Conservation (phyloP, 2,329 filamentous ascomycete genomes). For the Trichoderma guizhouense region DNA sequence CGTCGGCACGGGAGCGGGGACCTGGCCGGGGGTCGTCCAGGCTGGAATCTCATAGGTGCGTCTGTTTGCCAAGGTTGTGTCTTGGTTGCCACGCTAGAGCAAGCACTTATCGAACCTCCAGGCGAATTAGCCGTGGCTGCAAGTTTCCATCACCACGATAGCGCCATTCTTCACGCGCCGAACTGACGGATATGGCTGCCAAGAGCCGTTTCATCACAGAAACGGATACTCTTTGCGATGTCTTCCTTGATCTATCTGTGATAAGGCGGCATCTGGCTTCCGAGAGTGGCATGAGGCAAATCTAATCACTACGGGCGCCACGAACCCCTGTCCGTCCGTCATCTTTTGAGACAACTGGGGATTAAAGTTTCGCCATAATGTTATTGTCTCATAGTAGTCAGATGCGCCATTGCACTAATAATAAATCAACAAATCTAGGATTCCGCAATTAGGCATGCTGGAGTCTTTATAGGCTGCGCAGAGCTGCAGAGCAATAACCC, state of each 20-base stretch:
- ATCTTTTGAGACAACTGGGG: neutral
- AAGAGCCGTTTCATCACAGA: neutral
- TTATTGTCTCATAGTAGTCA: neutral
- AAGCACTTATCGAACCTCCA: constrained; percentile 8
- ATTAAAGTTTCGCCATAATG: neutral
- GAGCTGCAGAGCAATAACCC: neutral
- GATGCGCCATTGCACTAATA: neutral
- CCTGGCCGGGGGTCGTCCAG: neutral
- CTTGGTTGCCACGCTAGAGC: neutral
- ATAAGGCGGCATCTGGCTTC: neutral
- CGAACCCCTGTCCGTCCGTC: neutral
- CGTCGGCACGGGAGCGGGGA: constrained; percentile 8
- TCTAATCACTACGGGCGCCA: neutral
- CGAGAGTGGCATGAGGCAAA: neutral
- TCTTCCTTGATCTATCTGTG: neutral
- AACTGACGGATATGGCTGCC: neutral
- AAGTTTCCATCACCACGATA: neutral
- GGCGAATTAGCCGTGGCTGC: neutral
- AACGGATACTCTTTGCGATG: neutral
- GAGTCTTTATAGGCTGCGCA: neutral
- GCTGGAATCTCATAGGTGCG: neutral
- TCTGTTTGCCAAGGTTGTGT: neutral
- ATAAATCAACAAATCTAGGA: neutral
- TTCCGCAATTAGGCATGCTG: neutral
- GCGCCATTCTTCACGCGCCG: neutral